Percentiles rank a stretch among this genome's conserved stretches.
Evolutionary conservation across 148 eudicot genomes (phyloP).

Genomic region (Fagopyrum esculentum): DNA sequence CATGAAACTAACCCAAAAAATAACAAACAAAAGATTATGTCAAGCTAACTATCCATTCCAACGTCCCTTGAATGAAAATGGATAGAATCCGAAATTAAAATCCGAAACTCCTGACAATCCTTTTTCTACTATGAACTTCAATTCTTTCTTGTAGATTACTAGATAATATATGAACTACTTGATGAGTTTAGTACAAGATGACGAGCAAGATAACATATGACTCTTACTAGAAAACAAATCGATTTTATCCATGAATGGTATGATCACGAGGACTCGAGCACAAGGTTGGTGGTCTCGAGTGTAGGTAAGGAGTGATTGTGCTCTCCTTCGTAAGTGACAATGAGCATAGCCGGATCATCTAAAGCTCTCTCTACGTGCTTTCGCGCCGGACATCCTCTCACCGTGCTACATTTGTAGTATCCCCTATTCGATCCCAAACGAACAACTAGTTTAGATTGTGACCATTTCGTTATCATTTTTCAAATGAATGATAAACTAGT

Average conservation of each 20-base stretch:
- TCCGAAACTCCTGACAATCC: neutral
- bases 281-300: slow-evolving; percentile 46
- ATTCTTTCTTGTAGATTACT: neutral
- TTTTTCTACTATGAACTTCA: neutral
- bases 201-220: neutral
- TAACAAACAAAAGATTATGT: neutral
- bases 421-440: slow-evolving; percentile 39
- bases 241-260: neutral
- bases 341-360: slow-evolving; percentile 77
- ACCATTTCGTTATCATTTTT: neutral
- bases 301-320: slow-evolving; percentile 66
- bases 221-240: neutral
- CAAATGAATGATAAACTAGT: neutral
- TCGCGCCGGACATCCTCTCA: slow-evolving; percentile 88
- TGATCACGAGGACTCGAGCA: slow-evolving; percentile 71
- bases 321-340: slow-evolving; percentile 91
- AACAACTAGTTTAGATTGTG: neutral
- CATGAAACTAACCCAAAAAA: neutral
- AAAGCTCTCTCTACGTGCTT: slow-evolving; percentile 91
- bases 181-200: neutral
- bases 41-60: neutral
- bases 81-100: neutral
- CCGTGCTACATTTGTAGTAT: slow-evolving; percentile 90
- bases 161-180: neutral
- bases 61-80: neutral